Evolutionary conservation across 148 eudicot species (phyloP).

Genomic region (Rhododendron williamsianum): DNA sequence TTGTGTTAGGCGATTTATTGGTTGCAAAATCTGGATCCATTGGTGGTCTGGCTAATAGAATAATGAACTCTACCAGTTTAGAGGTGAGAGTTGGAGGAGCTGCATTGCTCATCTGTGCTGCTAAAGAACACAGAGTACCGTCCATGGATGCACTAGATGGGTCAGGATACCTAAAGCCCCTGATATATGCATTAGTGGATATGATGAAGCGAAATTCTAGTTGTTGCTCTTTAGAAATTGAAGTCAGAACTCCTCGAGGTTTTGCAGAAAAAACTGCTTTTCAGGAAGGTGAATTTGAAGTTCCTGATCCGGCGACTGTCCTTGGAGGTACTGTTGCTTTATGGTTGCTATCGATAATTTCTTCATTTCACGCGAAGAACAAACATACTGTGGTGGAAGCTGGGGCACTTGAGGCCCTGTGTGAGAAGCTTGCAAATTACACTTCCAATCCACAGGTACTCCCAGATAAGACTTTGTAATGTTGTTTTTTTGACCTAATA

Average conservation of each 20-base stretch:
- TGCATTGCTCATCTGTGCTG: constrained; percentile 59
- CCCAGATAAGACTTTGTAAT: constrained; percentile 6
- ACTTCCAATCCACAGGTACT: constrained; percentile 58
- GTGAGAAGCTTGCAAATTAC: constrained; percentile 53
- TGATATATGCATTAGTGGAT: constrained; percentile 46
- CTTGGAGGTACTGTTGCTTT: constrained; percentile 67
- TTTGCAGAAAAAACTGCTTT: constrained; percentile 42
- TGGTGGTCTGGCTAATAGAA: constrained; percentile 54
- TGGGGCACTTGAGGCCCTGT: constrained; percentile 70
- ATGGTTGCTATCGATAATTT: constrained; percentile 70
- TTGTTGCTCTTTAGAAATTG: constrained; percentile 44
- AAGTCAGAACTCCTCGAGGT: constrained; percentile 54
- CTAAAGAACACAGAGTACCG: constrained; percentile 47
- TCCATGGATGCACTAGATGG: constrained; percentile 47
- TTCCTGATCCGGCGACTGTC: constrained; percentile 66
- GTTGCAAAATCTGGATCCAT: constrained; percentile 45
- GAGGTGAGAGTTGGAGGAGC: constrained; percentile 76
- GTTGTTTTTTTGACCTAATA: neutral
- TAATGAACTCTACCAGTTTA: constrained; percentile 47
- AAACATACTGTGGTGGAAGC: constrained; percentile 58
- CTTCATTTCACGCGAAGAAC: constrained; percentile 51
- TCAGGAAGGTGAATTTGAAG: constrained; percentile 46
- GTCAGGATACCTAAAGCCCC: constrained; percentile 53
- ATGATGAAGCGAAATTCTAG: constrained; percentile 50
- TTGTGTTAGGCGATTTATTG: constrained; percentile 49